A percentile compares a stretch with the other conserved stretches of the same genome.
phyloP scores from a whole-genome alignment of 192 early-diverging fungal genomes.

The Kickxella alabastrina region DNA sequence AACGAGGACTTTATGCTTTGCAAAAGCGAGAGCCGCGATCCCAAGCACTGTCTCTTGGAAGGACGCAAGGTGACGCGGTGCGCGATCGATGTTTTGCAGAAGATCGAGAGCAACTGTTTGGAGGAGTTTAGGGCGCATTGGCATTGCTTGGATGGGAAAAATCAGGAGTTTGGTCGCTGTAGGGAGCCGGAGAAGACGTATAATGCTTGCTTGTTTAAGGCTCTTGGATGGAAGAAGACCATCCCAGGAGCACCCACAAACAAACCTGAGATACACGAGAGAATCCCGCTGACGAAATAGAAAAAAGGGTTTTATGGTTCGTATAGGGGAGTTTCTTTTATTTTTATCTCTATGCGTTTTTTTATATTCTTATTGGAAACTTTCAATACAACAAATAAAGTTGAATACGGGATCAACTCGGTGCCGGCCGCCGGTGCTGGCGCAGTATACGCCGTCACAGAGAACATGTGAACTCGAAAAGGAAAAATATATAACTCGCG shows the following conservation, averaged over 20 bases:
- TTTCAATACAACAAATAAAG: too few relatives aligned
- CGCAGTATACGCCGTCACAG: too few relatives aligned
- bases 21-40: conserved; percentile 88
- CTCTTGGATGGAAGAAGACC: conserved; percentile 71
- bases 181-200: conserved; percentile 72
- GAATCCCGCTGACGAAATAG: conserved; percentile 19
- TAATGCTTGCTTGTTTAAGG: conserved; percentile 85
- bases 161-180: conserved; percentile 82
- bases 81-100: conserved; percentile 78
- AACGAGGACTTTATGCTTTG: conserved; percentile 97
- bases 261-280: conserved; percentile 44
- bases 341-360: too few relatives aligned
- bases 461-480: too few relatives aligned
- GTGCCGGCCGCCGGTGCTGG: too few relatives aligned
- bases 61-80: conserved; percentile 96
- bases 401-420: too few relatives aligned
- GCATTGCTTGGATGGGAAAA: conserved; percentile 87
- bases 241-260: conserved; percentile 60
- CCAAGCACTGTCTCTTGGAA: conserved; percentile 87
- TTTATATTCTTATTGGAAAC: too few relatives aligned
- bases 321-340: too few relatives aligned
- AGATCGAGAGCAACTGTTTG: conserved; percentile 86
- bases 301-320: too few relatives aligned
- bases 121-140: conserved; percentile 85
- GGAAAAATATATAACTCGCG: too few relatives aligned